These are phyloP conservation scores for Pisolithus tinctorius DNA, from an alignment of 768 basidiomycete species.

Conservation along the genomic window DNA sequence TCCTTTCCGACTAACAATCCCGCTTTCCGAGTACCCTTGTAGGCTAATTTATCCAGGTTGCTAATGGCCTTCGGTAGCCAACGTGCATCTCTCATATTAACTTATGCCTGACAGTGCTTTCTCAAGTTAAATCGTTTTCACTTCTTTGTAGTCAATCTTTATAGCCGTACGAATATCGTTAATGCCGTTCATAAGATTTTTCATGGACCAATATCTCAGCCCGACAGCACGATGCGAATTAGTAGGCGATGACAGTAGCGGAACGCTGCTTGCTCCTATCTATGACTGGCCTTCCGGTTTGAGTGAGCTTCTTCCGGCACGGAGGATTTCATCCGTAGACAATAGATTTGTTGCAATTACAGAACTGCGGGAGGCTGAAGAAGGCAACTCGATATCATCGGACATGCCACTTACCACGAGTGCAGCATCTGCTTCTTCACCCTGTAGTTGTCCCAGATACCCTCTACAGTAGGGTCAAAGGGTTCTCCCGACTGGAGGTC, in stretches of 20 bases:
- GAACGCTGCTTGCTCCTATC: conserved; percentile 9
- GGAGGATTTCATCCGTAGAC: conserved; percentile 92
- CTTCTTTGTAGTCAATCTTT: conserved; percentile 3
- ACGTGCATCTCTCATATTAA: conserved; percentile 16
- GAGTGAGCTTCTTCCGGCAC: conserved; percentile 81
- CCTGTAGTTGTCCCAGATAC: conserved; percentile 98
- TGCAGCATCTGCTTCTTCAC: conserved; percentile 99
- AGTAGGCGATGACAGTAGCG: conserved; percentile 16
- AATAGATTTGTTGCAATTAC: conserved; percentile 93
- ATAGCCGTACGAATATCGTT: conserved; percentile 23
- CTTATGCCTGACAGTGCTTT: conserved; percentile 19
- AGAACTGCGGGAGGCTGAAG: conserved; percentile 46
- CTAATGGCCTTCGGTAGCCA: conserved; percentile 13
- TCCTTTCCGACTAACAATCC: conserved; percentile 25
- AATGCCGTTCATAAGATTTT: conserved; percentile 22
- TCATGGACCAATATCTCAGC: conserved; percentile 11
- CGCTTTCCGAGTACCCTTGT: conserved; percentile 3
- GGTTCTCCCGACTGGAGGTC: conserved; percentile 93
- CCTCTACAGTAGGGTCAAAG: conserved; percentile 91
- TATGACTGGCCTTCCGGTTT: conserved; percentile 71
- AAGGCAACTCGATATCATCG: conserved; percentile 12
- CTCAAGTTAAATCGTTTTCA: conserved; percentile 2
- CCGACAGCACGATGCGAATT: conserved; percentile 7
- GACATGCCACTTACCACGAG: conserved; percentile 61
- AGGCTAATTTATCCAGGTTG: conserved; percentile 22